Conservation (phyloP, 257 asterid species). For the Dorcoceras hygrometricum region DNA sequence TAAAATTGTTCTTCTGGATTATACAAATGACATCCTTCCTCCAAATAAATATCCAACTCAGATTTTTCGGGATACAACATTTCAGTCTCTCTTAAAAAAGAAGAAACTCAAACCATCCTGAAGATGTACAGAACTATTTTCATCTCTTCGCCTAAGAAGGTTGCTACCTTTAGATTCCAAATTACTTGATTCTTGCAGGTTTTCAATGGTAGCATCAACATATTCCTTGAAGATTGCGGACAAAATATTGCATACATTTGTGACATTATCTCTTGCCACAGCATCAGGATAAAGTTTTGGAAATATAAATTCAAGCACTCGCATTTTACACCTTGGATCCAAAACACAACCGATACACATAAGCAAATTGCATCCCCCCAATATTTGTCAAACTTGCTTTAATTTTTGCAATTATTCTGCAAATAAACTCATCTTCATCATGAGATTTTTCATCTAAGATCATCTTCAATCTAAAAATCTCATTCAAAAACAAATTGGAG, state of each 20-base stretch:
- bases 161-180: not conserved
- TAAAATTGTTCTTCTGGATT: not conserved
- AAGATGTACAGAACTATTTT: no score
- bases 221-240: not conserved
- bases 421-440: slow-evolving; percentile 3
- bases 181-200: not conserved
- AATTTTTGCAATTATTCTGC: slow-evolving; percentile 10
- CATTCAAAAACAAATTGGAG: slow-evolving; percentile 19
- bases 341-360: slow-evolving; percentile 2
- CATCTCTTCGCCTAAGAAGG: no score
- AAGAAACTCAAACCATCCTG: no score
- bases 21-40: no score
- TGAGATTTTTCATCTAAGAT: not conserved
- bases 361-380: no score
- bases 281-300: not conserved
- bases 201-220: not conserved
- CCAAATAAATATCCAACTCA: no score
- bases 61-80: no score
- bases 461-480: slow-evolving; percentile 10
- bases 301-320: slow-evolving; percentile 8
- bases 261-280: not conserved
- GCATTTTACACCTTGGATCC: not conserved
- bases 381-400: no score
- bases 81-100: no score
- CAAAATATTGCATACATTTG: not conserved